These are phyloP conservation scores for Coniochaeta prunicola DNA, from an alignment of 2,329 filamentous ascomycete genomes.

Conservation along the genomic window DNA sequence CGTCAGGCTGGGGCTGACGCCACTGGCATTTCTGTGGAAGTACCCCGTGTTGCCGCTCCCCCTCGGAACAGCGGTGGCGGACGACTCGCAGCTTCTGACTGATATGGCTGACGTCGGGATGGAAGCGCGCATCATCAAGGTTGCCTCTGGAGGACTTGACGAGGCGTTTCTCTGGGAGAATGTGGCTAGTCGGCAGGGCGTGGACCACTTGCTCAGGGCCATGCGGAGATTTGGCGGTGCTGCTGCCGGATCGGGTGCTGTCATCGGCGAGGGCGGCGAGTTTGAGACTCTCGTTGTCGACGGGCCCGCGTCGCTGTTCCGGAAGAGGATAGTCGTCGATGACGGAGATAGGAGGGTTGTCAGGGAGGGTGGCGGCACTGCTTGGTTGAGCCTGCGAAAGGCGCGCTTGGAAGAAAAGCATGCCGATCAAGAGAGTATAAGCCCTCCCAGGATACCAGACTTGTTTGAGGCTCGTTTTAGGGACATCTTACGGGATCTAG, in stretches of 20 bases:
- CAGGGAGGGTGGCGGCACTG: slow-evolving; percentile 67
- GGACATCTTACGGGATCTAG: slow-evolving; percentile 27
- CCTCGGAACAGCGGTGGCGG: slow-evolving; percentile 19
- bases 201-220: slow-evolving; percentile 39
- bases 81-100: slow-evolving; percentile 56
- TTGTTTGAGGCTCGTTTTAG: slow-evolving; percentile 60
- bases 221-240: slow-evolving; percentile 60
- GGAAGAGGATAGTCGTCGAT: slow-evolving; percentile 58
- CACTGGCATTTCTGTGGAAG: slow-evolving; percentile 88
- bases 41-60: slow-evolving; percentile 64
- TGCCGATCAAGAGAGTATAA: slow-evolving; percentile 4
- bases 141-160: slow-evolving; percentile 83
- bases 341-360: slow-evolving; percentile 41
- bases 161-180: slow-evolving; percentile 74
- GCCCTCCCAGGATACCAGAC: slow-evolving; percentile 47
- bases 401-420: slow-evolving; percentile 40
- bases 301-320: slow-evolving; percentile 69
- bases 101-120: slow-evolving; percentile 76
- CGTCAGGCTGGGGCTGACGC: slow-evolving; percentile 70
- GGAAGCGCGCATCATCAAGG: slow-evolving; percentile 90
- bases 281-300: slow-evolving; percentile 89
- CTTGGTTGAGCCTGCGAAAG: slow-evolving; percentile 58
- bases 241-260: slow-evolving; percentile 51
- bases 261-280: slow-evolving; percentile 89
- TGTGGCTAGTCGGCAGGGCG: slow-evolving; percentile 52